These are phyloP conservation scores for Niveomyces coronatus DNA, from an alignment of 2,329 filamentous ascomycete species.

Conservation along the genomic window DNA sequence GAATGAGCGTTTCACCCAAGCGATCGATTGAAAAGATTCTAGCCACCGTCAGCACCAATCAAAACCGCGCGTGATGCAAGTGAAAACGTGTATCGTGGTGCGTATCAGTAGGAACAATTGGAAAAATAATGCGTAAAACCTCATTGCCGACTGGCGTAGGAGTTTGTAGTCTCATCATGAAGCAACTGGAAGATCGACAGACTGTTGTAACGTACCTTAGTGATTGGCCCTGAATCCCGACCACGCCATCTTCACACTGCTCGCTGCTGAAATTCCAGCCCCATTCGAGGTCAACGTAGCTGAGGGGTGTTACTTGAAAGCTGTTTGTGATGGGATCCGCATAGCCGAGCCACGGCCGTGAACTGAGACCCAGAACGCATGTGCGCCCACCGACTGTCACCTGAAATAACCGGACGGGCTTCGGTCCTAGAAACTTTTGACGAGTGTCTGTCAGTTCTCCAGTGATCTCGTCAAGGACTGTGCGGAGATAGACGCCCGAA, in stretches of 20 bases:
- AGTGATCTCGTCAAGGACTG: conserved; percentile 87
- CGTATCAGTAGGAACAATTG: conserved; percentile 98
- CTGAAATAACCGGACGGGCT: conserved; percentile 79
- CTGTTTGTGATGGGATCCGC: conserved; percentile 76
- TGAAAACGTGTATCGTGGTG: conserved; percentile 15
- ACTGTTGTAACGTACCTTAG: conserved; percentile 56
- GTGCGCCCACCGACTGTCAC: conserved; percentile 80
- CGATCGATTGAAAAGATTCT: conserved; percentile 89
- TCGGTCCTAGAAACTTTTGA: conserved; percentile 87
- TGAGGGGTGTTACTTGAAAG: conserved; percentile 86
- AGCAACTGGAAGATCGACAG: no score
- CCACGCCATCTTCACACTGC: conserved; percentile 86
- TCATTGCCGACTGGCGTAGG: conserved; percentile 47
- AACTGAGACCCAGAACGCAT: conserved; percentile 82
- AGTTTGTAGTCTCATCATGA: conserved; percentile 54
- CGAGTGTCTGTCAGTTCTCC: conserved; percentile 92
- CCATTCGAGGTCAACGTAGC: conserved; percentile 81
- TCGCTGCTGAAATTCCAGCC: conserved; percentile 96
- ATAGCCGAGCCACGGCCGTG: conserved; percentile 92
- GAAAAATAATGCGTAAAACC: conserved; percentile 42
- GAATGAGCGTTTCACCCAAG: conserved; percentile 73
- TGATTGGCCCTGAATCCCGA: conserved; percentile 83
- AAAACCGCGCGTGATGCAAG: conserved; percentile 14
- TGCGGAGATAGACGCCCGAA: conserved; percentile 91
- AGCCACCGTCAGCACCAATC: conserved; percentile 18